These are phyloP conservation scores for Solanum corneliomulleri DNA, from an alignment of 257 asterid species.

Conservation along the genomic window DNA sequence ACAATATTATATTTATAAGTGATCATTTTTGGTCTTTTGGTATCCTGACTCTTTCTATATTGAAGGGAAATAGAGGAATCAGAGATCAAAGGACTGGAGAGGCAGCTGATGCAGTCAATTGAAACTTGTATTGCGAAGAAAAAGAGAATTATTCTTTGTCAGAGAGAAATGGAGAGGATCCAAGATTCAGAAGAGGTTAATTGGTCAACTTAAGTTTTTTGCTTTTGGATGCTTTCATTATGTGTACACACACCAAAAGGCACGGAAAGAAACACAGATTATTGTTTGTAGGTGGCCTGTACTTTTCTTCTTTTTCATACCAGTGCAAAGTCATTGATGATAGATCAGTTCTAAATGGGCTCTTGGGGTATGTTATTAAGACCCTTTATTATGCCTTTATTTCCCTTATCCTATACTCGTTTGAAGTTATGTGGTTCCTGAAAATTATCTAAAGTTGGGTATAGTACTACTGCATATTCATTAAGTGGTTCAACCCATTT, in stretches of 20 bases:
- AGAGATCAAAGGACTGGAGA: conserved; percentile 82
- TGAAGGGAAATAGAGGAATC: conserved; percentile 91
- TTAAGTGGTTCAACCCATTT: neutral
- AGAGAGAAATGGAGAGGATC: conserved; percentile 76
- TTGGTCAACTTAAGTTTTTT: neutral
- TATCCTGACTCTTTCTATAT: neutral
- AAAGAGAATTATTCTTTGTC: conserved; percentile 80
- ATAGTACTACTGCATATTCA: neutral
- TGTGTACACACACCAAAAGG: neutral
- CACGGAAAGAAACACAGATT: neutral
- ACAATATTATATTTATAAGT: neutral
- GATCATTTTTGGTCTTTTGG: neutral
- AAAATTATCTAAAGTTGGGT: neutral
- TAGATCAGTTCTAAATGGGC: neutral
- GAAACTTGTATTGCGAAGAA: conserved; percentile 93
- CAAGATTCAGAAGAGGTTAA: conserved; percentile 92
- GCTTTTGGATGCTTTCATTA: neutral
- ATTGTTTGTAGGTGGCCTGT: neutral
- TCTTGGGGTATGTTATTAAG: neutral
- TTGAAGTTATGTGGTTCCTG: neutral
- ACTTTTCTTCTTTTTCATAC: neutral
- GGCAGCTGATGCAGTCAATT: conserved; percentile 94
- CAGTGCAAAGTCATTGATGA: neutral
- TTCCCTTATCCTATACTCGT: neutral
- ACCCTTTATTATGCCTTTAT: neutral